Conservation (phyloP, 1,284 basidiomycete species). For the Thecaphora frezii region DNA sequence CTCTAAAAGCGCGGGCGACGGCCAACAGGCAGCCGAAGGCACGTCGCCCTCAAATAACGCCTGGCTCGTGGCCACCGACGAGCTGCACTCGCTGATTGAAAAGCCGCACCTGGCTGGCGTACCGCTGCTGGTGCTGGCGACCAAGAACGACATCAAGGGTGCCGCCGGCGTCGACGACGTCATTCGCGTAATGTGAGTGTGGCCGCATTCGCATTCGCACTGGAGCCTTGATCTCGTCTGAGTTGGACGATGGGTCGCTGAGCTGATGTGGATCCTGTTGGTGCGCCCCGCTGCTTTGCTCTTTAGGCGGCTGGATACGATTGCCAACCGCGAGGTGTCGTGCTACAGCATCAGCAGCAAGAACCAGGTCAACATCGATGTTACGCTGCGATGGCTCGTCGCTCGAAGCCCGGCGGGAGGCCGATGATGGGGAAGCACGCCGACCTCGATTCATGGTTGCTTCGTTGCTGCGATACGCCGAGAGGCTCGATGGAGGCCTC, state of each 20-base stretch:
- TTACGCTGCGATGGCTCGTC: conserved; percentile 63
- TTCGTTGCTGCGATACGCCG: no score
- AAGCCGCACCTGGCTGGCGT: conserved; percentile 75
- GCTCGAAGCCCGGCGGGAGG: conserved; percentile 43
- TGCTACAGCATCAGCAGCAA: conserved; percentile 72
- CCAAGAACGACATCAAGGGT: conserved; percentile 86
- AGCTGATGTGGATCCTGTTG: background rate
- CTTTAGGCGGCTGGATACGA: conserved; percentile 54
- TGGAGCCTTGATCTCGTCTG: no score
- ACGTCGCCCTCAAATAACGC: conserved; percentile 3
- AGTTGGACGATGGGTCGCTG: no score
- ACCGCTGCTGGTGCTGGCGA: conserved; percentile 88
- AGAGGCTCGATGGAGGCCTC: no score
- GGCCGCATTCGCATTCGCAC: no score
- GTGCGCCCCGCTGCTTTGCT: conserved; percentile 2
- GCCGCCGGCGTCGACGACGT: conserved; percentile 83
- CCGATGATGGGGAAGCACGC: conserved; percentile 4
- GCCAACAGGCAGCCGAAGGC: conserved; percentile 8
- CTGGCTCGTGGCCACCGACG: conserved; percentile 73
- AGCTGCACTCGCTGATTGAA: conserved; percentile 81
- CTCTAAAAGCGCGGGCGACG: conserved; percentile 7
- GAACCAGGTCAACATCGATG: conserved; percentile 81
- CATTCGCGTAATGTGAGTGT: conserved; percentile 73
- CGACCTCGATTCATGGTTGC: no score
- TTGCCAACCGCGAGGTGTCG: conserved; percentile 66